A percentile compares a stretch with the other conserved stretches of the same genome.
Conservation (phyloP, 768 basidiomycete species). For the Pleurotus tuber-regium region DNA sequence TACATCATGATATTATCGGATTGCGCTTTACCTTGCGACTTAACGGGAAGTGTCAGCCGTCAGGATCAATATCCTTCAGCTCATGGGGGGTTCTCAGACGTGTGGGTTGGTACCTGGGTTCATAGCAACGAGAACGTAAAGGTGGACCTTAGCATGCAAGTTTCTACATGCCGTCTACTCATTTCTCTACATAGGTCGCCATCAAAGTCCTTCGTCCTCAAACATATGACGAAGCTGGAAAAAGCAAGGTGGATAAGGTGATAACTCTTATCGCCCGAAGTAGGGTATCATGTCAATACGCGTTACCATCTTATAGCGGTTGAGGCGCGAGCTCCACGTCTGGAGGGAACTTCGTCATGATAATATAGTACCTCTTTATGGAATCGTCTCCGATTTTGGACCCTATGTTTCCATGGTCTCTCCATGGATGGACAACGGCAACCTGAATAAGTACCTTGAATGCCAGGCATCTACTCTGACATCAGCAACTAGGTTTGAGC, state of each 20-base stretch:
- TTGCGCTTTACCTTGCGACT: neutral
- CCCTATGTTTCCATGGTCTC: slow-evolving; percentile 29
- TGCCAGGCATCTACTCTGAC: neutral
- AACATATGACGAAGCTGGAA: neutral
- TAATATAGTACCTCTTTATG: slow-evolving; percentile 28
- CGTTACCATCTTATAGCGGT: slow-evolving; percentile 4
- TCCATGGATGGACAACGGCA: slow-evolving; percentile 18
- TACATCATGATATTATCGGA: neutral
- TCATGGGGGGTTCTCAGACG: slow-evolving; percentile 10
- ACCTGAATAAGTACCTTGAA: slow-evolving; percentile 14
- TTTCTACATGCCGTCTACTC: too few relatives aligned
- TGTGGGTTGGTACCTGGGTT: slow-evolving; percentile 10
- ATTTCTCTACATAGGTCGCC: slow-evolving; percentile 9
- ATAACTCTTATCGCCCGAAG: neutral
- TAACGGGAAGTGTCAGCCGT: slow-evolving; percentile 9
- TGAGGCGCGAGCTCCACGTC: slow-evolving; percentile 23
- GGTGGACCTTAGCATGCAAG: too few relatives aligned
- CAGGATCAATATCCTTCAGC: slow-evolving; percentile 3
- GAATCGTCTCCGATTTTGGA: slow-evolving; percentile 25
- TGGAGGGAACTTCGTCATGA: slow-evolving; percentile 27
- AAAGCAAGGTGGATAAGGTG: slow-evolving; percentile 10
- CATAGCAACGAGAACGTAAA: slow-evolving; percentile 3
- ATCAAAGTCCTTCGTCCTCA: slow-evolving; percentile 12
- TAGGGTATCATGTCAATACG: neutral
- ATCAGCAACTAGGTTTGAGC: slow-evolving; percentile 5